Percentiles rank a stretch among this genome's conserved stretches.
Evolutionary conservation across 176 grass and related monocot genomes (phyloP).

Genomic region (Rhynchospora pubera): DNA sequence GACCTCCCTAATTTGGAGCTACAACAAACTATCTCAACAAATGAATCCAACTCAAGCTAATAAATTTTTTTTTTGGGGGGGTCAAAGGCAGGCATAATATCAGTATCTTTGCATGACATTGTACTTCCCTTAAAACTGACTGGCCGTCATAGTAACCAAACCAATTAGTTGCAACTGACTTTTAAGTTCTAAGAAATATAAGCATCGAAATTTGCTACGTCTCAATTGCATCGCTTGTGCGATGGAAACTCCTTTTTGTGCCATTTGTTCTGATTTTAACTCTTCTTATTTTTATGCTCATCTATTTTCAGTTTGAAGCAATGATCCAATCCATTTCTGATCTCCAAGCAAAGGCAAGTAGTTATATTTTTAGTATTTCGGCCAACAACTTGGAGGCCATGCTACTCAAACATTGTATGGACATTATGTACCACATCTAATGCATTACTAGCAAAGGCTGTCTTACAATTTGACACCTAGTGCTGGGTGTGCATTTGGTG

Average conservation of each 20-base stretch:
- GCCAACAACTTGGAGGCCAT: not conserved
- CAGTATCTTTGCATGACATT: not conserved
- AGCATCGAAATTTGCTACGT: not conserved
- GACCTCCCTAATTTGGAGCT: not conserved
- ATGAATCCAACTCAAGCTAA: not conserved
- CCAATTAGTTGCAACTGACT: not conserved
- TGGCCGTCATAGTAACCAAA: not conserved
- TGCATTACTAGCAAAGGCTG: not conserved
- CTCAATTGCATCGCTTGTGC: not conserved
- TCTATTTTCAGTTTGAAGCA: not conserved
- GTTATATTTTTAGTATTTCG: not conserved
- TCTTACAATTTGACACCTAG: not conserved
- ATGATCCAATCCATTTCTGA: constrained; percentile 19
- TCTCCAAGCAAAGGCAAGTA: constrained; percentile 16
- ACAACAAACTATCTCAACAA: not conserved
- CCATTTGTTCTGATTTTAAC: not conserved
- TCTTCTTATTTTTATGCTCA: not conserved
- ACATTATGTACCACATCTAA: not conserved
- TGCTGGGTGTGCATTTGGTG: not conserved
- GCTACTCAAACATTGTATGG: not conserved
- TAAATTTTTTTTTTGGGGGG: not conserved
- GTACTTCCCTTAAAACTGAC: not conserved
- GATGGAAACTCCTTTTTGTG: not conserved
- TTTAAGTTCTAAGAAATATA: not conserved
- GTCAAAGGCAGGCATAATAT: not conserved